Evolutionary conservation across 176 grass and related monocot species (phyloP).

Genomic region (Zea luxurians): DNA sequence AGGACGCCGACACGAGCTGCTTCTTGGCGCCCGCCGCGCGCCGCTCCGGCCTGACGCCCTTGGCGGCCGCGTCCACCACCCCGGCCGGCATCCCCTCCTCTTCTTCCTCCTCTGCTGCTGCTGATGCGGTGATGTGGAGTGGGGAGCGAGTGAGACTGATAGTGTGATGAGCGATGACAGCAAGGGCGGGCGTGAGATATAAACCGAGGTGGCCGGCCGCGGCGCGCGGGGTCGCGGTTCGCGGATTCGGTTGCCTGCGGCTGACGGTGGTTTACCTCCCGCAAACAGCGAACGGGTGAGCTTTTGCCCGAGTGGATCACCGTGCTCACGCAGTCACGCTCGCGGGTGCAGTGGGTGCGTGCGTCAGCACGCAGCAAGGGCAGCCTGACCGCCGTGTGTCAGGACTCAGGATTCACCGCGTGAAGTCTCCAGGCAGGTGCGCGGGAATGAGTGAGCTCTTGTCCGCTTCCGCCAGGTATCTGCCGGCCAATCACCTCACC

Average conservation of each 20-base stretch:
- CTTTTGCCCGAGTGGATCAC: not conserved
- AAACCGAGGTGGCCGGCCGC: not conserved
- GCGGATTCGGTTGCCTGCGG: slow-evolving; percentile 3
- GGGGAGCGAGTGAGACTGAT: slow-evolving; percentile 5
- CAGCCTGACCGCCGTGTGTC: not conserved
- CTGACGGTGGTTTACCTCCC: not conserved
- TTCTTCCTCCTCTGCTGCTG: not conserved
- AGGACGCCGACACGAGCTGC: slow-evolving; percentile 57
- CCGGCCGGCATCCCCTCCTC: not conserved
- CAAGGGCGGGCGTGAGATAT: not conserved
- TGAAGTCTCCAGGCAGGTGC: not conserved
- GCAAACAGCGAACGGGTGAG: not conserved
- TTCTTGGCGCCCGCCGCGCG: slow-evolving; percentile 51
- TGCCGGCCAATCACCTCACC: slow-evolving; percentile 38
- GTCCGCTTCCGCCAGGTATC: slow-evolving; percentile 21
- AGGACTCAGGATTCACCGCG: slow-evolving; percentile 34
- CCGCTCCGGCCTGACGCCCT: slow-evolving; percentile 55
- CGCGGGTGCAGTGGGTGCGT: not conserved
- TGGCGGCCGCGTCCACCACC: slow-evolving; percentile 54
- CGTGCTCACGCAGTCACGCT: not conserved
- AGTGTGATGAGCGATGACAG: not conserved
- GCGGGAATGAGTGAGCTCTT: slow-evolving; percentile 24
- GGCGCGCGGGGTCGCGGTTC: not conserved
- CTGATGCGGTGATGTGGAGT: not conserved
- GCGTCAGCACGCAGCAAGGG: not conserved